Evolutionary conservation across 2,329 filamentous ascomycete genomes (phyloP).

Genomic region (Colletotrichum tropicale): DNA sequence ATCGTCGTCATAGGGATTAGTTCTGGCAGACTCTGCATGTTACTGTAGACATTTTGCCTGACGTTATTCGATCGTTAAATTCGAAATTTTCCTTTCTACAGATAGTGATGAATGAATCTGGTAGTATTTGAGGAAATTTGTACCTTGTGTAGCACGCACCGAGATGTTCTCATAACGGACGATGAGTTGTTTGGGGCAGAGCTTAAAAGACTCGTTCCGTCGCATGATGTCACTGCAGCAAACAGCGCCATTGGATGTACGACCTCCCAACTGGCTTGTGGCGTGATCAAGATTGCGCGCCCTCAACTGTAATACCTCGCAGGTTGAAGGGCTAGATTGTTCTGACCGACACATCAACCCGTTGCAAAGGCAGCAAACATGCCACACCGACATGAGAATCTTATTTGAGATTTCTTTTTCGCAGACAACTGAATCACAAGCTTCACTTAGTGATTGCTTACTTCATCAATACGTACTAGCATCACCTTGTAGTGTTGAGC

Average conservation of each 20-base stretch:
- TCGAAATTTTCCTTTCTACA: too few relatives aligned
- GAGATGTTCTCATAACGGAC: background rate
- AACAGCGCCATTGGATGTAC: background rate
- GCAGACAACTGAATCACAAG: background rate
- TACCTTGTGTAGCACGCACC: fast-evolving
- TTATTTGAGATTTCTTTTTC: background rate
- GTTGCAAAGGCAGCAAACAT: background rate
- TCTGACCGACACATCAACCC: background rate
- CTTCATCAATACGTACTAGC: background rate
- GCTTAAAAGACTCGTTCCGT: background rate
- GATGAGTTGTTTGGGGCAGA: background rate
- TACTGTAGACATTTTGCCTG: too few relatives aligned
- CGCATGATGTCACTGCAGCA: background rate
- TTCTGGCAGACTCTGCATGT: background rate
- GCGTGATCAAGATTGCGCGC: background rate
- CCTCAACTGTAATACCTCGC: background rate
- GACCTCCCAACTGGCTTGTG: background rate
- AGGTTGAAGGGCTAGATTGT: background rate
- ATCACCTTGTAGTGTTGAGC: background rate
- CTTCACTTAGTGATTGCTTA: background rate
- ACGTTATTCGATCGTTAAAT: too few relatives aligned
- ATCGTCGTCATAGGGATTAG: background rate
- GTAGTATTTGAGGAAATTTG: background rate
- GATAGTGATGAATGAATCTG: too few relatives aligned
- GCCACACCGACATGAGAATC: background rate